Evolutionary conservation across 306 rosid genomes (phyloP).

Genomic region (Oemleria cerasiformis): DNA sequence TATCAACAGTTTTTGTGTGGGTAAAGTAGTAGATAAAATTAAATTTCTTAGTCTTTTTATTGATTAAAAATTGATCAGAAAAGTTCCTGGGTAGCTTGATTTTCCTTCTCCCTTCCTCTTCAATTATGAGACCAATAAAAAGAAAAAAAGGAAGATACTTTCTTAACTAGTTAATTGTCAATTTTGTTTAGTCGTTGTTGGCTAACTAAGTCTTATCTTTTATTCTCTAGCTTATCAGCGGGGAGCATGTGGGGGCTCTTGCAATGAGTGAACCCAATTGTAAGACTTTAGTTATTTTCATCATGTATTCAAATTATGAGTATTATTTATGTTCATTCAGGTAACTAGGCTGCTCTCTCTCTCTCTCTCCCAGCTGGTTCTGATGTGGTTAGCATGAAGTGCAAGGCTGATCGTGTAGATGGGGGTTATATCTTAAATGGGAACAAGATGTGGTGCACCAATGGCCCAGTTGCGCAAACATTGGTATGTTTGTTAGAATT

Average conservation of each 20-base stretch:
- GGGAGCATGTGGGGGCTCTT: conserved; percentile 96
- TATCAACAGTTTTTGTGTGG: neutral
- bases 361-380: conserved; percentile 74
- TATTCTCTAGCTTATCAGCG: conserved; percentile 73
- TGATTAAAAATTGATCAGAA: neutral
- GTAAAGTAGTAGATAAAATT: neutral
- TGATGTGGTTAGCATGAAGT: conserved; percentile 97
- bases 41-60: neutral
- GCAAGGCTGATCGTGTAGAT: conserved; percentile 87
- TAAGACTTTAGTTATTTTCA: conserved; percentile 12
- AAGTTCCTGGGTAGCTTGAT: neutral
- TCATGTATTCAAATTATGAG: conserved; percentile 20
- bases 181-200: conserved; percentile 3
- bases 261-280: conserved; percentile 95
- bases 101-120: neutral
- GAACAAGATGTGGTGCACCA: conserved; percentile 99
- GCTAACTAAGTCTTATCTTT: conserved; percentile 28
- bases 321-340: conserved; percentile 9
- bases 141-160: neutral
- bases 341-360: conserved; percentile 16
- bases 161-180: neutral
- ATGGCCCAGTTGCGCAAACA: conserved; percentile 91
- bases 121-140: neutral
- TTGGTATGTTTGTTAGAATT: conserved; percentile 45
- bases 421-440: conserved; percentile 84